Percentiles rank a stretch among this genome's conserved stretches.
Evolutionary conservation across 1,284 basidiomycete genomes (phyloP).

Genomic region (Puccinia hordei): DNA sequence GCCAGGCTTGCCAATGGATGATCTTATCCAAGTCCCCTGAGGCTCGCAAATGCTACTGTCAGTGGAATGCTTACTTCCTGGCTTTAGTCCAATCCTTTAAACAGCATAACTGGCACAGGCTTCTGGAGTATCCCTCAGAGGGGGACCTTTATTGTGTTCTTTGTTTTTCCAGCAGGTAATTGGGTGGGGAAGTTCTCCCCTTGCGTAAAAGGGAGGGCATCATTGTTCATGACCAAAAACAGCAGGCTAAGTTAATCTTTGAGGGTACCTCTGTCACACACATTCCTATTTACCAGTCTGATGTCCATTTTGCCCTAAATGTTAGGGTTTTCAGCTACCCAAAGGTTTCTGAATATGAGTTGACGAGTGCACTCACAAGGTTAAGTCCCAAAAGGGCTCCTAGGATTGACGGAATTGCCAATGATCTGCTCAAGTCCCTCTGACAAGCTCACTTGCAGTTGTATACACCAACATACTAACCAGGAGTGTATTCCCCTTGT

Average conservation of each 20-base stretch:
- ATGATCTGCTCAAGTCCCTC: background rate
- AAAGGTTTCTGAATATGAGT: background rate
- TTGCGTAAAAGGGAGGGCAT: background rate
- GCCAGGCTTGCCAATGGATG: conserved; percentile 28
- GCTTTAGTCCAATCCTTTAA: background rate
- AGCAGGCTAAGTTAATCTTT: background rate
- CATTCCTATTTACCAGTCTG: background rate
- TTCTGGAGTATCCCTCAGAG: background rate
- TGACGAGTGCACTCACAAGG: background rate
- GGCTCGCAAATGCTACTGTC: background rate
- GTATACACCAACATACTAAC: background rate
- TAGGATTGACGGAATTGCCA: conserved; percentile 2
- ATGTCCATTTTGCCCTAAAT: background rate
- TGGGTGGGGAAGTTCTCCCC: too few species aligned
- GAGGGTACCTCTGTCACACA: background rate
- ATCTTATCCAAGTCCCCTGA: conserved; percentile 4
- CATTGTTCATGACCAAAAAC: background rate
- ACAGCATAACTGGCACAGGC: background rate
- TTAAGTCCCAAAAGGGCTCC: background rate
- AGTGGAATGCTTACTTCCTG: conserved; percentile 18
- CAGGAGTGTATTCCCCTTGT: background rate
- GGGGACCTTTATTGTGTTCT: background rate
- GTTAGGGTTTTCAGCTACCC: background rate
- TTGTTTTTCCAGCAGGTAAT: background rate
- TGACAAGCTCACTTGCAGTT: background rate